phyloP scores from a whole-genome alignment of 352 stramenopile species.

The Blastocystis sp. region DNA sequence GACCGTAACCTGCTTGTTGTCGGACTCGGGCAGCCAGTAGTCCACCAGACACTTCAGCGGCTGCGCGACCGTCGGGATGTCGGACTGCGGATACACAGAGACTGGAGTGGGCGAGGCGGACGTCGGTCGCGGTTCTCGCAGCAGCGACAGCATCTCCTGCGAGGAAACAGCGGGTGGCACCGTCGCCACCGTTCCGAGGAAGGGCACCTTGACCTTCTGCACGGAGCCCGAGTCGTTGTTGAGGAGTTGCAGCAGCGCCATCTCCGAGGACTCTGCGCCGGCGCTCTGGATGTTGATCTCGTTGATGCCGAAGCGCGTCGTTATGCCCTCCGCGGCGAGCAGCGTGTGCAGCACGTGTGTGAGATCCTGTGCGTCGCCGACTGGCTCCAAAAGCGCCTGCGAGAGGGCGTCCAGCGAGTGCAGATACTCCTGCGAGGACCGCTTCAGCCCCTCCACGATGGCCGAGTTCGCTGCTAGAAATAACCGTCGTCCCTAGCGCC shows the following conservation, averaged over 20 bases:
- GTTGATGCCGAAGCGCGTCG: not conserved
- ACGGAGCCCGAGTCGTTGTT: not conserved
- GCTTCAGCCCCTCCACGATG: no score
- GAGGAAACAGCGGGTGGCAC: no score
- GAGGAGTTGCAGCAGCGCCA: not conserved
- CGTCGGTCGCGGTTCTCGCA: not conserved
- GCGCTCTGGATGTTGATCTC: not conserved
- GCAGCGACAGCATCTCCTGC: not conserved
- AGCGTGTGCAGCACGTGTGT: not conserved
- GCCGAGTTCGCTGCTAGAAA: no score
- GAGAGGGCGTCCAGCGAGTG: not conserved
- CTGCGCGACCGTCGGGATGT: not conserved
- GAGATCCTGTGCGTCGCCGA: not conserved
- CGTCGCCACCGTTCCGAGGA: not conserved
- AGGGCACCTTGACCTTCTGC: not conserved
- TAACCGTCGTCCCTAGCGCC: no score
- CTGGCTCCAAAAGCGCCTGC: not conserved
- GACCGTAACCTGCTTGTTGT: constrained; percentile 18
- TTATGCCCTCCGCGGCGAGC: not conserved
- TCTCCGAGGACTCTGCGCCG: not conserved
- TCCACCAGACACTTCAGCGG: not conserved
- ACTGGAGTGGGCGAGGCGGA: not conserved
- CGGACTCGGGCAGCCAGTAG: constrained; percentile 19
- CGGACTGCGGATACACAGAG: no score
- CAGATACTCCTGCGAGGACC: not conserved